A percentile compares a stretch with the other conserved stretches of the same genome.
These are phyloP conservation scores for Prunella vulgaris DNA, from an alignment of 257 asterid genomes.

Conservation along the genomic window DNA sequence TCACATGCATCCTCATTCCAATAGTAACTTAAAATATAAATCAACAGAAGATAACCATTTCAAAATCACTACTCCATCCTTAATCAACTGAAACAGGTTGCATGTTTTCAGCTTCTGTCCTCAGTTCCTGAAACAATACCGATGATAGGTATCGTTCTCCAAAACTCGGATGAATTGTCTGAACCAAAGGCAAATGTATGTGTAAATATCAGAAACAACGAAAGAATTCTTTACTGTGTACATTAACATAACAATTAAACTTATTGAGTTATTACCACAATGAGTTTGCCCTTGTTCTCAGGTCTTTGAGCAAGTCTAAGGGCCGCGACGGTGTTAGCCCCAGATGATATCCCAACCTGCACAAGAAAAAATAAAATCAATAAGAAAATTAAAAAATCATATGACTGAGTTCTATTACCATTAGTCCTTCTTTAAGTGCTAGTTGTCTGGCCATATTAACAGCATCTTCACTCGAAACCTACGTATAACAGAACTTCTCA, in stretches of 20 bases:
- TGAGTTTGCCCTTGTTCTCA: conserved; percentile 93
- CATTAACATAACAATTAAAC: neutral
- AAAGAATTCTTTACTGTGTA: neutral
- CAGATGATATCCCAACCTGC: conserved; percentile 96
- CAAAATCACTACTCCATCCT: neutral
- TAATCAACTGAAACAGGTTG: conserved; percentile 89
- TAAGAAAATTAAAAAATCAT: neutral
- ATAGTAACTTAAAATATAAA: neutral
- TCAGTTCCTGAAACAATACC: conserved; percentile 71
- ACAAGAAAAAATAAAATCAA: neutral
- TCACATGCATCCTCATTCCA: neutral
- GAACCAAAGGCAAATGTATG: conserved; percentile 7
- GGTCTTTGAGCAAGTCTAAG: conserved; percentile 73
- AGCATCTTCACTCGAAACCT: conserved; percentile 94
- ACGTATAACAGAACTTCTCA: neutral
- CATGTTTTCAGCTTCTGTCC: conserved; percentile 87
- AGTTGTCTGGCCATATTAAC: conserved; percentile 86
- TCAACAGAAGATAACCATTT: neutral
- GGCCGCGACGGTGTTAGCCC: conserved; percentile 96
- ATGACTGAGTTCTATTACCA: conserved; percentile 35
- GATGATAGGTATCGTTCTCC: conserved; percentile 94
- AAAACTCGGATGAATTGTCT: conserved; percentile 92
- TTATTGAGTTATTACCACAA: conserved; percentile 54
- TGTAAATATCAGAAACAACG: neutral
- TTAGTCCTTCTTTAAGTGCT: conserved; percentile 91